Evolutionary conservation across 1,284 basidiomycete species (phyloP), one percentile per base, ranked within the genome.

Genomic region (Ceratobasidium sp.): DNA sequence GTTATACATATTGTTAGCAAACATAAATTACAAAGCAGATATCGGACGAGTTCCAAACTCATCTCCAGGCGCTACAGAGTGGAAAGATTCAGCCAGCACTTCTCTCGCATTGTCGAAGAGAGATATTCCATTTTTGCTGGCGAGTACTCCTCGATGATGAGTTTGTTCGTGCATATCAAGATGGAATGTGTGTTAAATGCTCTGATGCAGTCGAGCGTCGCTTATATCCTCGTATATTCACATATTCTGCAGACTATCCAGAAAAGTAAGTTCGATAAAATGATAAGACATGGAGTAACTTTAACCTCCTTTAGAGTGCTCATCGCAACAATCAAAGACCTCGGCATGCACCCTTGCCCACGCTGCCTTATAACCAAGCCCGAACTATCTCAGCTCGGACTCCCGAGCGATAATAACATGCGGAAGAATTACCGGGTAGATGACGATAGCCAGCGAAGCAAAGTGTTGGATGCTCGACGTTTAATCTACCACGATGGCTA

Each of bases 321-420:
- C n/a, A 69, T 83, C 9, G 79, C 80, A 1, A 79, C 78, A 0
- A 80, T 84, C 5, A 71, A 75, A 0, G 76, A 81, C 72, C 75
- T 78, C 18, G 81, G 79, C 0, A 6, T 67, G 1, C 81, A 78
- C 53, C 80, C 80, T 1, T 83, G 82, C 64, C 81, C 82, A 3
- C 74, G 77, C 0, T 83, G 77, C 57, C 60, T 73, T 16, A 58
- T 77, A 6, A 2, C 21, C 18, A 73, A 73, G 26, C 21, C 14
- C 32, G 62, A 69, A 4, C 16, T 69, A 14, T n/a, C 46, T 62
- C 34, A 23, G 10, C 28, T 69, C 3, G 64, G 64, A 12, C 62
- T 46, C 34, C 39, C 28, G 55, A 6, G 32, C 57, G 69, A 45
- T 16, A 23, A 30, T 23, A n/a, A 12, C 10, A 21, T 18, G 21